Percentiles rank a stretch among this genome's conserved stretches.
phyloP scores from a whole-genome alignment of 345 rosid species.

The Rhodamnia rubescens region DNA sequence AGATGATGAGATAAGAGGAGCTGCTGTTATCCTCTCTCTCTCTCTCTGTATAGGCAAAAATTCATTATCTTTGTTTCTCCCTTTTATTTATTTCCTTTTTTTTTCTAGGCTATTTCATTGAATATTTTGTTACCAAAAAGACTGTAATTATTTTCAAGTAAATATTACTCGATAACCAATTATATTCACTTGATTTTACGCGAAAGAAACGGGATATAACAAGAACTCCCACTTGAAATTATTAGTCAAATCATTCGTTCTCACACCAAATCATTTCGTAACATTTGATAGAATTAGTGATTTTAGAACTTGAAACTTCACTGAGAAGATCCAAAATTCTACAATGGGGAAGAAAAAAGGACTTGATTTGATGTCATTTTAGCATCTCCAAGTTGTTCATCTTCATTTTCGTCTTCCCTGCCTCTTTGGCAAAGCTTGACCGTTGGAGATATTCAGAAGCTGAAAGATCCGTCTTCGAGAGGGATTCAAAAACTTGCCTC shows the following conservation, averaged over 20 bases:
- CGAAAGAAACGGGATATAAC: background rate
- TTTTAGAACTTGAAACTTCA: background rate
- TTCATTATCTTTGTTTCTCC: background rate
- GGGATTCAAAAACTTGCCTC: background rate
- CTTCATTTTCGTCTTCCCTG: too few relatives aligned
- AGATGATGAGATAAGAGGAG: background rate
- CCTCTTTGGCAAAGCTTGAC: background rate
- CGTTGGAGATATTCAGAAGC: background rate
- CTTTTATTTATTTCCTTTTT: background rate
- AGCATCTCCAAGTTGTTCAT: too few relatives aligned
- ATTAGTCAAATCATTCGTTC: rapidly evolving
- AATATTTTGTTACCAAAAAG: background rate
- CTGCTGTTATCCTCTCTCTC: background rate
- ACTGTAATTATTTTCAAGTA: background rate
- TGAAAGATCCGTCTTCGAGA: background rate
- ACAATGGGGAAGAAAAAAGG: too few relatives aligned
- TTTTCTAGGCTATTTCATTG: background rate
- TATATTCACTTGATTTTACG: background rate
- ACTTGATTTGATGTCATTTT: too few relatives aligned
- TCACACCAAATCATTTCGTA: background rate
- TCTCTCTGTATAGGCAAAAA: background rate
- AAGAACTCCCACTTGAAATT: background rate
- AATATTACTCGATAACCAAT: background rate
- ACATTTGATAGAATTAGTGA: background rate
- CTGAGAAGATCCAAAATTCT: background rate